These are phyloP conservation scores for Elsinoe ampelina DNA, from an alignment of 2,329 filamentous ascomycete genomes.

Conservation along the genomic window DNA sequence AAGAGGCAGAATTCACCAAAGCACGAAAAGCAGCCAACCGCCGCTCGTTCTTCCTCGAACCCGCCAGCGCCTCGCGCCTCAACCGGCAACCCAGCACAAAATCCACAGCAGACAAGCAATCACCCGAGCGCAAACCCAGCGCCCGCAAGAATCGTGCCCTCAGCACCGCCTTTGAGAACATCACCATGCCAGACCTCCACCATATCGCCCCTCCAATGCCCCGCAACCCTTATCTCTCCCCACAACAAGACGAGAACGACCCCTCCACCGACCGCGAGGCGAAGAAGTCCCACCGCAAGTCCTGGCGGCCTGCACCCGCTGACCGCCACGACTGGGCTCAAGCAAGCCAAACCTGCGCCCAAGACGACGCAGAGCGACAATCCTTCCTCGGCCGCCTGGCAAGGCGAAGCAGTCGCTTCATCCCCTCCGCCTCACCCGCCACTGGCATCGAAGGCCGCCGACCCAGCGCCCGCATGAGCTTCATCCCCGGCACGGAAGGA, in stretches of 20 bases:
- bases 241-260: background rate
- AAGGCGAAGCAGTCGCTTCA: background rate
- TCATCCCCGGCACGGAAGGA: background rate
- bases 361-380: background rate
- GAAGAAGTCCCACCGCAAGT: background rate
- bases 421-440: background rate
- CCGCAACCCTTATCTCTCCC: background rate
- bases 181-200: conserved; percentile 14
- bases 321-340: conserved; percentile 17
- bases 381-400: background rate
- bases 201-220: background rate
- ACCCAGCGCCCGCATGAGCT: background rate
- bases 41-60: conserved; percentile 8
- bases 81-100: conserved; percentile 8
- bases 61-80: background rate
- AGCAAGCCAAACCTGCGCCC: conserved; percentile 8
- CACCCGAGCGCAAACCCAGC: background rate
- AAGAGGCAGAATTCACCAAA: background rate
- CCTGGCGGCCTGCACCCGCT: background rate
- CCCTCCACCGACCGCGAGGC: background rate
- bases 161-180: conserved; percentile 17
- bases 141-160: conserved; percentile 11
- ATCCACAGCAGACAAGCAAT: conserved; percentile 6
- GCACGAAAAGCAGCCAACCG: conserved; percentile 4
- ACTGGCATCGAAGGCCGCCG: background rate